Percentiles rank a stretch among this genome's conserved stretches.
Conservation (phyloP, 2,329 filamentous ascomycete genomes). For the Beauveria scarabaeidicola region DNA sequence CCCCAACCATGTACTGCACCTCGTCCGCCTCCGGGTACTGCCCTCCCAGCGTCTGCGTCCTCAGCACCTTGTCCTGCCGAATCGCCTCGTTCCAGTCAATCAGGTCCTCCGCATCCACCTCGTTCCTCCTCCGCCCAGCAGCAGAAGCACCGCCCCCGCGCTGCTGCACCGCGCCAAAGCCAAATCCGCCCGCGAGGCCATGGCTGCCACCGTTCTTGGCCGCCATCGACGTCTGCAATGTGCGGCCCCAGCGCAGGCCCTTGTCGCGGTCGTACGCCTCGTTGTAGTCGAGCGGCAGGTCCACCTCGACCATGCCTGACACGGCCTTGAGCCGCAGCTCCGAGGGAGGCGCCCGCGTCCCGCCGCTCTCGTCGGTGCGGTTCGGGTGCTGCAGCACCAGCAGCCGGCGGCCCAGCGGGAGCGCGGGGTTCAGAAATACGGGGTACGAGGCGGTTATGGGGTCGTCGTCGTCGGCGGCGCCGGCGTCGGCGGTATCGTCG, state of each 20-base stretch:
- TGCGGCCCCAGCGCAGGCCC: slow-evolving; percentile 74
- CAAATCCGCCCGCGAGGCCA: slow-evolving; percentile 66
- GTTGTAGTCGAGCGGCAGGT: slow-evolving; percentile 70
- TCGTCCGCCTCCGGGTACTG: slow-evolving; percentile 62
- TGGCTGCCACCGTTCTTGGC: slow-evolving; percentile 56
- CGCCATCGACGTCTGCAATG: slow-evolving; percentile 53
- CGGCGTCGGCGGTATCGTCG: neutral
- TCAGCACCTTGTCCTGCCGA: slow-evolving; percentile 62
- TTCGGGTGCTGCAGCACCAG: slow-evolving; percentile 88
- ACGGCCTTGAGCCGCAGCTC: slow-evolving; percentile 75
- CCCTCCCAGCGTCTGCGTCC: slow-evolving; percentile 77
- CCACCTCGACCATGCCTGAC: slow-evolving; percentile 81
- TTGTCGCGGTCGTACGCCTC: slow-evolving; percentile 75
- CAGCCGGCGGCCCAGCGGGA: slow-evolving; percentile 54
- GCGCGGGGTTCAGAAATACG: slow-evolving; percentile 73
- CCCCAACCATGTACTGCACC: slow-evolving; percentile 82
- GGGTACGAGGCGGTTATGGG: slow-evolving; percentile 70
- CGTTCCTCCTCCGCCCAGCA: slow-evolving; percentile 26
- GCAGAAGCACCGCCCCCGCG: slow-evolving; percentile 20
- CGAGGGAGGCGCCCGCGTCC: slow-evolving; percentile 44
- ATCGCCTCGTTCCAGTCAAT: slow-evolving; percentile 59
- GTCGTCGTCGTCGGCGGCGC: slow-evolving; percentile 42
- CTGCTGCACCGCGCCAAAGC: slow-evolving; percentile 44
- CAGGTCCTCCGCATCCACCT: slow-evolving; percentile 37
- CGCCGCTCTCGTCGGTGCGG: slow-evolving; percentile 46